Conservation (phyloP, 2,329 filamentous ascomycete genomes). For the Ilyonectria robusta region DNA sequence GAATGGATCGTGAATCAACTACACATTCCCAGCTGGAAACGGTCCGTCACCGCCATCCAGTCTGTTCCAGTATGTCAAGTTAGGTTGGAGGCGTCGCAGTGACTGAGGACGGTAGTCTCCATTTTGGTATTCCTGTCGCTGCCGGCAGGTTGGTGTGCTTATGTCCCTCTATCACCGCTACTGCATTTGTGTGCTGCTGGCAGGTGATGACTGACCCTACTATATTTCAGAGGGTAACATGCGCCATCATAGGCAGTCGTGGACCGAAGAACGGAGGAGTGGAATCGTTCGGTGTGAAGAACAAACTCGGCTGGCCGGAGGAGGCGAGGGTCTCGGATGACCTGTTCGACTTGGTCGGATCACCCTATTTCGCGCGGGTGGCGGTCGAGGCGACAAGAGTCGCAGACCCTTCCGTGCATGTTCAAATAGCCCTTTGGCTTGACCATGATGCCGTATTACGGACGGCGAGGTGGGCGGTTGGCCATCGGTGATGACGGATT, state of each 20-base stretch:
- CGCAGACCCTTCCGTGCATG: conserved; percentile 13
- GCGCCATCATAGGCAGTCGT: not conserved
- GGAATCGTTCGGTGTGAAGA: conserved; percentile 10
- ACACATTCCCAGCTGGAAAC: conserved; percentile 8
- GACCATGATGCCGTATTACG: conserved; percentile 25
- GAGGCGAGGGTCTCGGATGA: conserved; percentile 17
- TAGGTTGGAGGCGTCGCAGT: conserved; percentile 1
- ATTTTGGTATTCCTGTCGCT: not conserved
- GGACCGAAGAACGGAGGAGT: not conserved
- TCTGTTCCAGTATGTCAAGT: conserved; percentile 10
- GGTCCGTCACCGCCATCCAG: not conserved
- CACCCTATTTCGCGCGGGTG: conserved; percentile 19
- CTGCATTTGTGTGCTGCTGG: conserved; percentile 3
- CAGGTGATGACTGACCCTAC: not conserved
- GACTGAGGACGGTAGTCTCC: not conserved
- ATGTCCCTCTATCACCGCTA: not conserved
- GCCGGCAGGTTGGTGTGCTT: not conserved
- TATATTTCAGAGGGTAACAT: not conserved
- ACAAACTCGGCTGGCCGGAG: conserved; percentile 19
- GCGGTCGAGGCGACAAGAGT: conserved; percentile 9
- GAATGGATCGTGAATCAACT: conserved; percentile 2
- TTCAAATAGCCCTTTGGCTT: conserved; percentile 2
- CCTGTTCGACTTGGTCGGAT: conserved; percentile 17
- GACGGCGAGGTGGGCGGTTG: conserved; percentile 30
- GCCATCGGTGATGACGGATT: conserved; percentile 36